Base-by-base conservation (phyloP, 805 yeast species). In the Wickerhamomyces tratensis region DNA sequence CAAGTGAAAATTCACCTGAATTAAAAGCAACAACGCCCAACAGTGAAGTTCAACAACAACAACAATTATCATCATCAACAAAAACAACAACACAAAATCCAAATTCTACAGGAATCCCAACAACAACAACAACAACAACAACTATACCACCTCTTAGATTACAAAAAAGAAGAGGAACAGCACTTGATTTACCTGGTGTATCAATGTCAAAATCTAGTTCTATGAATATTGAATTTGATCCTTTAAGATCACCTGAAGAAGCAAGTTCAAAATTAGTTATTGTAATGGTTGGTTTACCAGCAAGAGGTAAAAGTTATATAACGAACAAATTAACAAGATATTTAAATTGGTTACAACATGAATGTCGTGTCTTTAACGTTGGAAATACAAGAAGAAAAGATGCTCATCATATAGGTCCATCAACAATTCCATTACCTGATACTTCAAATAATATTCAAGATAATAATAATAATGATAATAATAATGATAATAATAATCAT, bases 271-370 rank as follows among this genome's bases (percentile, higher is more conserved):
- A 87, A 56, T 71, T 91, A 41, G 95, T 91, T 13, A 86, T 91
- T 45, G 94, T 93, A 15, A 91, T 91, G 98, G 96, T 91, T 13
- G 98, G 98, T 0, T 61, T 83, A 12, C 98, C 98, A 0, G 97
- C 97, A 0, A 70, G 97, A 42, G 98, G 98, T 4, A 91, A 91
- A 61, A 84, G 95, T 2, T 93, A 89, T 59, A 79, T 91, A 48
- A 87, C 97, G 41, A 91, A 88, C 62, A 91, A 93, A 58, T 69
- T 91, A 39, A 85, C 94, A 1, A 67, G 98, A 46, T 93, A 86
- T 62, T 68, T 91, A 58, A 91, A 91, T 64, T 91, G 96, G 95
- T 75, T 88, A 35, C 95, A 89, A 63, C 94, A 89, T 53, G 87
- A 85, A 51, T 81, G 95, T 46, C 73, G 82, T 49, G 89, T 91